phyloP scores from a whole-genome alignment of 352 stramenopile genomes.

The Phytophthora kernoviae region DNA sequence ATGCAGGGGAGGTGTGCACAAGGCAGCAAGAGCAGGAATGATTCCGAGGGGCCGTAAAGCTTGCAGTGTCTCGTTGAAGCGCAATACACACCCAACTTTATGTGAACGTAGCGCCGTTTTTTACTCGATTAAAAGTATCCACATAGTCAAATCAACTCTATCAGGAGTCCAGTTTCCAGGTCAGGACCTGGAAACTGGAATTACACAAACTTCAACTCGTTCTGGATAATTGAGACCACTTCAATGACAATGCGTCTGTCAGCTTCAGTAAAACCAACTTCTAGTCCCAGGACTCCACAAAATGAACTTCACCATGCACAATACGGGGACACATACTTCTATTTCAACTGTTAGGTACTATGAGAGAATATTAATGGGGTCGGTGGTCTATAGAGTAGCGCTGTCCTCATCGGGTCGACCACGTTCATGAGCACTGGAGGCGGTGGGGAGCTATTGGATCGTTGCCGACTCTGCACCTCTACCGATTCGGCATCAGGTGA shows the following conservation, averaged over 20 bases:
- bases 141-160: no score
- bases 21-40: slow-evolving; percentile 24
- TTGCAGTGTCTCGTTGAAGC: neutral
- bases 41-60: neutral
- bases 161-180: no score
- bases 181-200: no score
- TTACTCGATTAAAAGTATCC: no score
- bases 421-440: slow-evolving; percentile 22
- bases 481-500: slow-evolving; percentile 4
- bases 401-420: slow-evolving; percentile 20
- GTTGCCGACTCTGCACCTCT: slow-evolving; percentile 9
- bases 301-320: neutral
- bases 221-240: no score
- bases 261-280: no score
- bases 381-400: slow-evolving; percentile 30
- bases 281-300: no score
- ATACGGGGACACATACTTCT: neutral
- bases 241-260: no score
- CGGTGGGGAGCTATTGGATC: slow-evolving; percentile 30
- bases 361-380: slow-evolving; percentile 27
- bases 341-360: slow-evolving; percentile 6
- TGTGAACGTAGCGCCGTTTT: no score
- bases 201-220: no score
- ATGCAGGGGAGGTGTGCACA: no score
- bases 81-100: slow-evolving; percentile 15